Evolutionary conservation across 2,329 filamentous ascomycete species (phyloP), one percentile per base, ranked within the genome.

Genomic region (Colletotrichum endophyticum): DNA sequence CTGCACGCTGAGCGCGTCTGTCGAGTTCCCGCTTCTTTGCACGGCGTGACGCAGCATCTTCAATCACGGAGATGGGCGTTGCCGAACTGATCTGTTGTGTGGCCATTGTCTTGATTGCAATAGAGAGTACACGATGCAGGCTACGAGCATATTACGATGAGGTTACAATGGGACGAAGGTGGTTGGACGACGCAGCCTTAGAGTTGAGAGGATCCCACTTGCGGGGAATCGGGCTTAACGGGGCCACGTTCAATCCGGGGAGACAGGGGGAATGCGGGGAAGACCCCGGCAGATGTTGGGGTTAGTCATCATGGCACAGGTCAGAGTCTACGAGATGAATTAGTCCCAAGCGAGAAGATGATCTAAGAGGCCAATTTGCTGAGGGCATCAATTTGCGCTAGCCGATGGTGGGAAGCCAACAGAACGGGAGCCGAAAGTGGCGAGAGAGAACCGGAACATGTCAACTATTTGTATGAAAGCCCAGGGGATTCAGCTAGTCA

Each of bases 21-120:
- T 83, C 82, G 6, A 83, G 78, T 32, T 83, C 81, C 8, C 82
- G 70, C 71, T 83, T 83, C 77, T 82, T 82, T 19, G 66, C 44
- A 27, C 75, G 70, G 4, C 70, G 69, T 6, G 63, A 34, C 1
- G 62, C 34, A 6, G 28, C 53, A 28, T 76, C 44, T 1, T 77
- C 49, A 5, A 32, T 53, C 3, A 32, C 67, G 22, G 25, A 15
- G 4, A 27, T 11, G 0, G 30, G 22, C 12, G 30, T 12, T 53
- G 19, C 28, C 15, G 25, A 44, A 3, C 19, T 32, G 53, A 32
- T 22, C 5, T 61, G 44, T 32, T 36, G 32, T 16, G n/a, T 64
- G 7, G 44, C n/a, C 44, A 63, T 28, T 16, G 25, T 66, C 2
- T 1, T n/a, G 5, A 1, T 53, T 28, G 27, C 13, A 8, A 4